Base-by-base conservation (phyloP, 257 asterid genomes). In the Nicotiana noctiflora region DNA sequence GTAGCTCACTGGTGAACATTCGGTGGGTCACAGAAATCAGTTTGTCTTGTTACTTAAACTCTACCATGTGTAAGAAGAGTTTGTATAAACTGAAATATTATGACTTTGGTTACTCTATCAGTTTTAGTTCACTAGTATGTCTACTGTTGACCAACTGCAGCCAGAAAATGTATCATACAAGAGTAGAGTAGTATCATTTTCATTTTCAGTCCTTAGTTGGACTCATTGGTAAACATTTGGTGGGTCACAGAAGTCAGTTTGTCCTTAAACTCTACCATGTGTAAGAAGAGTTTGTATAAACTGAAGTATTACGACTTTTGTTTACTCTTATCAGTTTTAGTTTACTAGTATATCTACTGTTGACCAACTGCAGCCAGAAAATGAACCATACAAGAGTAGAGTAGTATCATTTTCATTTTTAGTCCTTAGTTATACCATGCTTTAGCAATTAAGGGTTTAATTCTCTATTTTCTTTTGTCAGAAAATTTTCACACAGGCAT, bases 401-500 rank as follows among this genome's bases (percentile, higher is more conserved):
- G 1, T 74, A 17, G 12, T 37, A 55, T 52, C 66, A 59, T 40
- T 12, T 44, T 74, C 1, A n/a, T 21, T 59, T 15, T 51, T 15
- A 59, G 32, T 46, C 27, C 63, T 15, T 29, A 37, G 62, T 44
- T 40, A 49, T 44, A 8, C 18, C 76, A 29, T 63, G 5, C 70
- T 67, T 60, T 56, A 34, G 63, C 15, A 57, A 57, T 44, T 49
- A 32, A 13, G 66, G 76, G 40, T 12, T 57, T 44, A 72, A 4
- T 8, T 21, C 77, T 75, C 66, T 18, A 70, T 75, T 84, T 75
- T 60, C 53, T 65, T 80, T 70, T 55, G 76, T 82, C 92, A 93
- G 98, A 82, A 84, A 87, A 79, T 92, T 94, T 79, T 81, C 84
- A 68, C 78, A 57, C 81, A 84, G 51, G 84, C 92, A 93, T 88